phyloP scores from a whole-genome alignment of 73 alveolate genomes.

The Stentor roeselii region DNA sequence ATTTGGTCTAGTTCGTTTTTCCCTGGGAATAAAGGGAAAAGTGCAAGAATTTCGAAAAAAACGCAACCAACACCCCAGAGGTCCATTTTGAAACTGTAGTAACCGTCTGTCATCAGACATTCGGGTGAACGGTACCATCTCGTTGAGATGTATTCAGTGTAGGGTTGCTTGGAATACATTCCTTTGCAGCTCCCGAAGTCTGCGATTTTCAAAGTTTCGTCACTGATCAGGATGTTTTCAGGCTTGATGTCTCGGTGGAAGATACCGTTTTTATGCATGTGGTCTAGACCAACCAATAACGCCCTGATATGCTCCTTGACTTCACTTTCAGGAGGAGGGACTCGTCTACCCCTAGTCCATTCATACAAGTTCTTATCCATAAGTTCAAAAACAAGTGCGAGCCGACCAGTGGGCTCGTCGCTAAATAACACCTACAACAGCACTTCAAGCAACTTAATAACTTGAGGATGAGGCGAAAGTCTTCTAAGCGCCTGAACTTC shows the following conservation, averaged over 20 bases:
- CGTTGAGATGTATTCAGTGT: slow-evolving; percentile 89
- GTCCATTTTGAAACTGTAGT: slow-evolving; percentile 97
- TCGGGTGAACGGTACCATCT: slow-evolving; percentile 99
- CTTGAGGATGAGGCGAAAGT: slow-evolving; percentile 94
- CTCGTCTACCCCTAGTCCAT: slow-evolving; percentile 87
- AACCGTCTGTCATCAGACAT: slow-evolving; percentile 98
- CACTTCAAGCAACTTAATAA: slow-evolving; percentile 90
- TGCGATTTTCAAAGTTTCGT: slow-evolving; percentile 75
- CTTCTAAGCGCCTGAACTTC: slow-evolving; percentile 95
- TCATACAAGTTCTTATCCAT: slow-evolving; percentile 98
- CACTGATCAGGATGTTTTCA: slow-evolving; percentile 43
- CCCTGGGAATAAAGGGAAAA: slow-evolving; percentile 95
- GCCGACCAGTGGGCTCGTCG: slow-evolving; percentile 98
- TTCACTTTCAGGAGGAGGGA: slow-evolving; percentile 80
- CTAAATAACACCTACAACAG: slow-evolving; percentile 57
- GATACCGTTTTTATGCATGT: slow-evolving; percentile 95
- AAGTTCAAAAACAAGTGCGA: slow-evolving; percentile 98
- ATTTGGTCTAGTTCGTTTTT: slow-evolving; percentile 96
- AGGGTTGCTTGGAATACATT: slow-evolving; percentile 89
- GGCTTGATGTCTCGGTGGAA: slow-evolving; percentile 95
- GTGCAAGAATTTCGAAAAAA: slow-evolving; percentile 93
- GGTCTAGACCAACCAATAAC: slow-evolving; percentile 89
- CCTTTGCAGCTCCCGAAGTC: slow-evolving; percentile 94
- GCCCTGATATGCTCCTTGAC: slow-evolving; percentile 85
- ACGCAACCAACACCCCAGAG: slow-evolving; percentile 99